Base-by-base conservation (phyloP, 352 stramenopile species). In the Phytophthora capsici region DNA sequence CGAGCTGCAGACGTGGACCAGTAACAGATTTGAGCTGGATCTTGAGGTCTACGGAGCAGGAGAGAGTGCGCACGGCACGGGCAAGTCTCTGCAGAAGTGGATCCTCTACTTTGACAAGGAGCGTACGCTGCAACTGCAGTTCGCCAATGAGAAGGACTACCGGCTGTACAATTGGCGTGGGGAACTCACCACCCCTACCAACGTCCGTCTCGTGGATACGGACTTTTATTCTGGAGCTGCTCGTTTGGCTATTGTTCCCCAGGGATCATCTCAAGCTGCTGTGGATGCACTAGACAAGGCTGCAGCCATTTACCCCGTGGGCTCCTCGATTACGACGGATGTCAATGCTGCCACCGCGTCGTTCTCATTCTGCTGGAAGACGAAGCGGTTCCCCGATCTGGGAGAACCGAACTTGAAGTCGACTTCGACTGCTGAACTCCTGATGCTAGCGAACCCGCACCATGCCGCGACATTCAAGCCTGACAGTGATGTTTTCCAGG, bases 361-460 rank as follows among this genome's bases (percentile, higher is more conserved):
- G 5, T 76, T 89, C 17, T 80, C 78, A 16, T 85, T 91, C 41
- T 77, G 71, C 56, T 94, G 82, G 88, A 67, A 78, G 43, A 88
- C 71, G 2, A 86, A 86, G 67, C 50, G 57, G 19, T 73, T 91
- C 20, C 30, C 43, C 22, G 63, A 70, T 34, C 63, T 65, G n/a
- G 63, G 57, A 26, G 69, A 73, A 25, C 59, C 61, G 10, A 64
- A 55, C 9, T 16, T 54, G 22, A 62, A 66, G 2, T 52, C 64
- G 4, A 63, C 55, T 12, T 54, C 61, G 37, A 73, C 34, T 4
- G 58, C 60, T 41, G 57, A 71, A 26, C 48, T 96, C 46, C 65
- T 93, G 12, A 90, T 93, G 84, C 60, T 96, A 40, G 86, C 84
- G 6, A 74, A 91, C 37, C 80, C 84, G 36, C 88, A 96, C 61